phyloP scores from a whole-genome alignment of 805 yeast species.

The Metschnikowia gruessii region DNA sequence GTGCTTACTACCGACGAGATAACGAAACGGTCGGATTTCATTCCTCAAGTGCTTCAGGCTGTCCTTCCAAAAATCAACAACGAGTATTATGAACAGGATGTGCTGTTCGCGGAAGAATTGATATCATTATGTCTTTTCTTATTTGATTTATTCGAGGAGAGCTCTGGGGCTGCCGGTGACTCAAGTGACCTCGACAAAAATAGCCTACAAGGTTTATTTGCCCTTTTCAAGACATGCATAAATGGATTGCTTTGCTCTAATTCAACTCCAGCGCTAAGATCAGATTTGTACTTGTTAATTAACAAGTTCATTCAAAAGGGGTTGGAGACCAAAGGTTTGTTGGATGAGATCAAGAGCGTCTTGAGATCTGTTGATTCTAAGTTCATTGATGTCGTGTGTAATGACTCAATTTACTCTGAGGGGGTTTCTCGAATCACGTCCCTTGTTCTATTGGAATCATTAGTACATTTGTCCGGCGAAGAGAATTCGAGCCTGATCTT shows the following conservation, averaged over 20 bases:
- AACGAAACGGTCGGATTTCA: conserved; percentile 46
- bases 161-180: conserved; percentile 21
- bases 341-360: conserved; percentile 49
- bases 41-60: conserved; percentile 71
- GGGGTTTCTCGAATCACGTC: conserved; percentile 75
- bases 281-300: conserved; percentile 74
- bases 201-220: conserved; percentile 51
- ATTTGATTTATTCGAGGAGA: conserved; percentile 50
- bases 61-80: conserved; percentile 68
- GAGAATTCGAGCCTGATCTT: conserved; percentile 52
- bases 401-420: conserved; percentile 77
- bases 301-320: conserved; percentile 61
- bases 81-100: conserved; percentile 66
- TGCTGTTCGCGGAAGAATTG: conserved; percentile 68
- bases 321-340: conserved; percentile 37
- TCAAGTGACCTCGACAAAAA: not conserved
- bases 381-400: conserved; percentile 62
- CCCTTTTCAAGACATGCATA: conserved; percentile 70
- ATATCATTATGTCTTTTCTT: conserved; percentile 72
- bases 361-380: conserved; percentile 58
- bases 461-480: conserved; percentile 53
- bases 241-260: conserved; percentile 70
- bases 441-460: conserved; percentile 66
- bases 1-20: conserved; percentile 62
- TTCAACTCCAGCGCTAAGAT: conserved; percentile 63